Conservation (phyloP, 257 asterid species). For the Petrea volubilis region DNA sequence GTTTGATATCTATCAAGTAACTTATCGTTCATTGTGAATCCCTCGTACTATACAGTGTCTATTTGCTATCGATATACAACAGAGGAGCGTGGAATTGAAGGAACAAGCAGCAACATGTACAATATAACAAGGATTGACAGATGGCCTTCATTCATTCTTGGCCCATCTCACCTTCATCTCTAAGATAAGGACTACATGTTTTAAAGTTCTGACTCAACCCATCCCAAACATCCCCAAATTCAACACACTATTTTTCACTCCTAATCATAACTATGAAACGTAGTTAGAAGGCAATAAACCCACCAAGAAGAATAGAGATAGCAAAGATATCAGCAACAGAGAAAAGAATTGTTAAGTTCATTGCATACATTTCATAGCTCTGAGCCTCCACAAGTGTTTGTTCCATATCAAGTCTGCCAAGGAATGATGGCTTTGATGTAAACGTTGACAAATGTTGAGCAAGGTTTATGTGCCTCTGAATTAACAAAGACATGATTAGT, state of each 20-base stretch:
- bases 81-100: background rate
- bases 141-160: background rate
- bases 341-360: background rate
- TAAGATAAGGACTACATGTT: background rate
- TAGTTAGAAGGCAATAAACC: constrained; percentile 4
- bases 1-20: background rate
- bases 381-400: constrained; percentile 94
- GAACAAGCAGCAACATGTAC: background rate
- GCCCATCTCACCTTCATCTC: background rate
- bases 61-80: background rate
- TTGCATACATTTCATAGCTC: constrained; percentile 84
- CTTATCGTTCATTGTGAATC: background rate
- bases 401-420: constrained; percentile 89
- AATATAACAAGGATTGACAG: background rate
- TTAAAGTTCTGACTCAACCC: background rate
- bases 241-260: constrained; percentile 3
- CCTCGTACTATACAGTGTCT: background rate
- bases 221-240: background rate
- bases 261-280: background rate
- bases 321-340: constrained; percentile 5
- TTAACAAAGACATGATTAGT: constrained; percentile 34
- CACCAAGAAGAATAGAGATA: constrained; percentile 1
- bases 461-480: constrained; percentile 96
- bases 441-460: constrained; percentile 88
- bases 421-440: constrained; percentile 87